These are phyloP conservation scores for Hypoxylon sp. DNA, from an alignment of 2,329 filamentous ascomycete species.

Conservation along the genomic window DNA sequence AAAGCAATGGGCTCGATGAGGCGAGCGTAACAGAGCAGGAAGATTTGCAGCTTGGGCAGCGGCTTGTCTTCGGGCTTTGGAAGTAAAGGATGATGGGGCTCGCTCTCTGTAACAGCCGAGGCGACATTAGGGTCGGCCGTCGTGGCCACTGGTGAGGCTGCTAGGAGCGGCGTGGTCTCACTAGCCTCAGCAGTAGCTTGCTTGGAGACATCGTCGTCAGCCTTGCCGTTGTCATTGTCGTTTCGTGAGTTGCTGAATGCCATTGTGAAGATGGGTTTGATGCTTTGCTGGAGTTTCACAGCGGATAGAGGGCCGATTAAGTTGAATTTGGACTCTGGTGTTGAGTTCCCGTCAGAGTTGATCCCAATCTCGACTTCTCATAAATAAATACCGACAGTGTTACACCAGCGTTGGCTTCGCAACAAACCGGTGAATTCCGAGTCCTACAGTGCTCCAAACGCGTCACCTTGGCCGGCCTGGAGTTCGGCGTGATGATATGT, in stretches of 20 bases:
- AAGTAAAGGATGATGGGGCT: constrained; percentile 23
- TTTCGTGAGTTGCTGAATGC: constrained; percentile 16
- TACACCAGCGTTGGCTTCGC: constrained; percentile 6
- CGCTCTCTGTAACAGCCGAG: constrained; percentile 12
- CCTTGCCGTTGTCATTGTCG: constrained; percentile 10
- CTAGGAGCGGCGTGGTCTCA: constrained; percentile 39
- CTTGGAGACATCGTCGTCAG: not conserved
- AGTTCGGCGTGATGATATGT: constrained; percentile 11
- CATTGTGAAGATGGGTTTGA: constrained; percentile 8
- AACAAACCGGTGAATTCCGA: constrained; percentile 17
- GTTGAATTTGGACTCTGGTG: not conserved
- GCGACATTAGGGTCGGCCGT: constrained; percentile 22
- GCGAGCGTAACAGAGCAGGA: constrained; percentile 80
- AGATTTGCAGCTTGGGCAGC: constrained; percentile 75
- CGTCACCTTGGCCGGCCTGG: constrained; percentile 10
- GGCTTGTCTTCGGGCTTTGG: constrained; percentile 61
- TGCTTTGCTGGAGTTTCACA: not conserved
- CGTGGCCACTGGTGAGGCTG: constrained; percentile 26
- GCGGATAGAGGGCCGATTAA: not conserved
- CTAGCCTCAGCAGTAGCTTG: constrained; percentile 12
- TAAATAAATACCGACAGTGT: not conserved
- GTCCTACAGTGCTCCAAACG: constrained; percentile 15
- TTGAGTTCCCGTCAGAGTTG: constrained; percentile 3
- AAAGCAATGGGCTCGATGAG: constrained; percentile 84
- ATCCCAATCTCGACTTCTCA: not conserved